Percentiles rank a stretch among this genome's conserved stretches.
These are phyloP conservation scores for Phlebopus sp. DNA, from an alignment of 1,284 basidiomycete genomes.

Conservation along the genomic window DNA sequence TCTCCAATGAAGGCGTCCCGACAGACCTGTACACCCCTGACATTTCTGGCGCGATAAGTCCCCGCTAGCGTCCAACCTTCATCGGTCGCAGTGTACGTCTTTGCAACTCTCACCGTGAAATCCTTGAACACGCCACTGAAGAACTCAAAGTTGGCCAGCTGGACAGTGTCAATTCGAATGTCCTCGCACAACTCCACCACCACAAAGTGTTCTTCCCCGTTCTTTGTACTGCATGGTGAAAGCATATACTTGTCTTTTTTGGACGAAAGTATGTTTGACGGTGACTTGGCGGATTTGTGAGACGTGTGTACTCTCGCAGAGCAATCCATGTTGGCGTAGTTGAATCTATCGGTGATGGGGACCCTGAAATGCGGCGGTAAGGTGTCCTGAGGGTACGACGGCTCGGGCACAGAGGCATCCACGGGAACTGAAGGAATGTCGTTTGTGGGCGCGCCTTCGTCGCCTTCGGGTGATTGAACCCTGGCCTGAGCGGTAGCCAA, in stretches of 20 bases:
- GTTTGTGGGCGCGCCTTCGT: conserved; percentile 12
- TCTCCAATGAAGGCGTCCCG: neutral
- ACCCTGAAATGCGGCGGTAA: conserved; percentile 63
- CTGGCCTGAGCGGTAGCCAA: conserved; percentile 26
- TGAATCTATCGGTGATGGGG: conserved; percentile 78
- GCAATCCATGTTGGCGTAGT: conserved; percentile 93
- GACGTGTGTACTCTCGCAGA: conserved; percentile 88
- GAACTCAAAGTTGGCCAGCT: conserved; percentile 97
- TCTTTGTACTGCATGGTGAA: conserved; percentile 66
- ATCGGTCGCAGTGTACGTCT: conserved; percentile 61
- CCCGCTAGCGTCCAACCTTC: conserved; percentile 74
- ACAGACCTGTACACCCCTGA: conserved; percentile 87
- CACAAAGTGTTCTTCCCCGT: conserved; percentile 70
- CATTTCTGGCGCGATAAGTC: conserved; percentile 83
- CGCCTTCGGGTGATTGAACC: conserved; percentile 30
- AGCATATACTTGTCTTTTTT: conserved; percentile 98
- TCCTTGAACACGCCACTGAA: conserved; percentile 97
- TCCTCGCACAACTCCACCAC: conserved; percentile 97
- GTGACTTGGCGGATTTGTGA: conserved; percentile 81
- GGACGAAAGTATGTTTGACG: conserved; percentile 81
- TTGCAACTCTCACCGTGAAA: conserved; percentile 83
- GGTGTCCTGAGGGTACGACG: conserved; percentile 13
- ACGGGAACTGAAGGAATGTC: conserved; percentile 2
- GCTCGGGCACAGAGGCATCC: conserved; percentile 10
- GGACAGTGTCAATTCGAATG: conserved; percentile 93